Base-by-base conservation (phyloP, 306 rosid genomes). In the Lotus japonicus region DNA sequence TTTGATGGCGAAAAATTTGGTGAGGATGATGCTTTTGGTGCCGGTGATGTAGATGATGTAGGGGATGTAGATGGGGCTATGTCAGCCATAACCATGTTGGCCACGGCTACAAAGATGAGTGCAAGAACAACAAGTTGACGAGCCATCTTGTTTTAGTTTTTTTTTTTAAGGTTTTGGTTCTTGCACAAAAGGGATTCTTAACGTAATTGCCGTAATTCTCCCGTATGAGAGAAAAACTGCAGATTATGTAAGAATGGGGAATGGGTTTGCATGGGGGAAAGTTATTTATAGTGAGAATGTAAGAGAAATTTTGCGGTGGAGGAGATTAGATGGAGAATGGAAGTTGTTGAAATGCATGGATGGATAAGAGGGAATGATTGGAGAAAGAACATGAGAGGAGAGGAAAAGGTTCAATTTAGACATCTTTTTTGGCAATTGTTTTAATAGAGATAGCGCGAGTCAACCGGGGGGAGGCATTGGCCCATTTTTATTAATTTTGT, bases 221-320 rank as follows among this genome's bases (percentile, higher is more conserved):
- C 85, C 36, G 36, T 31, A 7, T 31, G 36, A 31, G 83, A 84
- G 89, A 84, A 81, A 41, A 4, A 82, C 87, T 74, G 87, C 84
- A 18, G 15, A 2, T 31, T 12, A 42, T 13, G 11, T 9, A 68
- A 80, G 81, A 76, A 78, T 78, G 77, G 35, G 11, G 7, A 15
- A 19, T n/a, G 15, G 7, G 36, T 2, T 43, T 2, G 16, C 38
- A 7, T 15, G 5, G 16, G 16, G 46, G 14, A 49, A 14, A 14
- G 10, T 4, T 2, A 57, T 80, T 73, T 83, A 78, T 77, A 77
- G 43, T 4, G 9, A 15, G 43, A 55, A 17, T 46, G 36, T 7
- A 58, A 64, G 77, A 38, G 13, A 74, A 69, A 23, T 3, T 63
- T 48, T 74, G 5, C 26, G 17, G 67, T 70, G 83, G 77, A 68